Percentiles rank a stretch among this genome's conserved stretches.
Conservation (phyloP, 306 rosid genomes). For the Psophocarpus tetragonolobus region DNA sequence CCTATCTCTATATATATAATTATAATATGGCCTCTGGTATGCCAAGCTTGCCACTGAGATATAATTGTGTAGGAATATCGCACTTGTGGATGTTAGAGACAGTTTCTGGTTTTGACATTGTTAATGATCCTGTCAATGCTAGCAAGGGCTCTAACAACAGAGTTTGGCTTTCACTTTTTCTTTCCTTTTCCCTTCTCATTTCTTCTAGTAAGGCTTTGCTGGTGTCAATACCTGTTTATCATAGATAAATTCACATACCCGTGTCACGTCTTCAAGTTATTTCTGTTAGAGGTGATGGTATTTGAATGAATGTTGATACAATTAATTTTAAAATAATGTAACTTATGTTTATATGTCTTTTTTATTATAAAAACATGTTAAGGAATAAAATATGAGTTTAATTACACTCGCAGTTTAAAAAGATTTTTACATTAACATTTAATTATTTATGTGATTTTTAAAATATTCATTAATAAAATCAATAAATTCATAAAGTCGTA, state of each 20-base stretch:
- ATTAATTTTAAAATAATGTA: no score
- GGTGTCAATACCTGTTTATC: constrained; percentile 74
- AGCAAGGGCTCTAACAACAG: constrained; percentile 71
- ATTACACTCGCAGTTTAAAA: no score
- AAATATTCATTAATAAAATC: no score
- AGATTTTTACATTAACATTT: no score
- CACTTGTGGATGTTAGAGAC: constrained; percentile 75
- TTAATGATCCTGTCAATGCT: constrained; percentile 68
- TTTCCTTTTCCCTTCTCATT: constrained; percentile 64
- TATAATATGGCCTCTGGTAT: constrained; percentile 63
- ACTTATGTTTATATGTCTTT: no score
- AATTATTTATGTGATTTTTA: no score
- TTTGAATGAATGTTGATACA: no score
- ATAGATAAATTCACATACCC: background rate
- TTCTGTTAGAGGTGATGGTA: background rate
- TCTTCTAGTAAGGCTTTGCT: constrained; percentile 71
- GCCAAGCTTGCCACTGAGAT: constrained; percentile 69
- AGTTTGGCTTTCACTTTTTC: constrained; percentile 56
- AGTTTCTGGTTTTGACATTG: constrained; percentile 58
- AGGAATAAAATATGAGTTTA: no score
- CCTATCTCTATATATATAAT: constrained; percentile 50
- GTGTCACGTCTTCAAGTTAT: background rate
- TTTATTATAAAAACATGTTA: no score
- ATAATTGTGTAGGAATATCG: constrained; percentile 73
- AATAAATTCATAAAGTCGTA: no score